A percentile compares a stretch with the other conserved stretches of the same genome.
Evolutionary conservation across 116 monocot genomes (phyloP).

Genomic region (Thalassia testudinum): DNA sequence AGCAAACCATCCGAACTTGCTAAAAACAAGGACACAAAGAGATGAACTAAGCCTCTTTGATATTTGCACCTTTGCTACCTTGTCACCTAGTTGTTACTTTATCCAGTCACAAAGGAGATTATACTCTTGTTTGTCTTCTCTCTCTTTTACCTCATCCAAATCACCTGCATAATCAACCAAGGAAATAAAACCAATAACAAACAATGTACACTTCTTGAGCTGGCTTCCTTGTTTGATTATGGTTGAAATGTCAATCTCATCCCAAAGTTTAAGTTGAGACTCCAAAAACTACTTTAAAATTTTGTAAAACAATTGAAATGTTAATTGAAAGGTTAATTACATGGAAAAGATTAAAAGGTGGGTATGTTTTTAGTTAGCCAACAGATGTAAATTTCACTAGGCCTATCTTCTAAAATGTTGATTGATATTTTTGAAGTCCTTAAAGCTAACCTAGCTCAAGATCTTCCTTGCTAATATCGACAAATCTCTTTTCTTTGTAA

Average conservation of each 20-base stretch:
- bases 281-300: no score
- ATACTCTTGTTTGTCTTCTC: constrained; percentile 70
- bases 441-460: constrained; percentile 61
- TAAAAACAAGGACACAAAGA: constrained; percentile 94
- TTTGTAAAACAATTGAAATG: no score
- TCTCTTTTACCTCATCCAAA: constrained; percentile 81
- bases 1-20: constrained; percentile 98
- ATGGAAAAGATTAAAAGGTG: no score
- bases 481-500: constrained; percentile 96
- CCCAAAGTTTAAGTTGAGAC: no score
- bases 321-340: no score
- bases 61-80: constrained; percentile 92
- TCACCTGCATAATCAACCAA: constrained; percentile 75
- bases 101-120: constrained; percentile 91
- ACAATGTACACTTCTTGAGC: no score
- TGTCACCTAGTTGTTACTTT: constrained; percentile 91
- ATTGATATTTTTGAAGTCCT: neutral
- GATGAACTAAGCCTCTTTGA: constrained; percentile 89
- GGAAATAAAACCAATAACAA: no score
- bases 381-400: no score
- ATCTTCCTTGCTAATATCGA: constrained; percentile 98
- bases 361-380: no score
- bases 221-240: no score
- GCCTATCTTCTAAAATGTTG: no score
- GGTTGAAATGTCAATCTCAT: no score